Base-by-base conservation (phyloP, 164 flowering plant genomes). In the Berberis thunbergii region DNA sequence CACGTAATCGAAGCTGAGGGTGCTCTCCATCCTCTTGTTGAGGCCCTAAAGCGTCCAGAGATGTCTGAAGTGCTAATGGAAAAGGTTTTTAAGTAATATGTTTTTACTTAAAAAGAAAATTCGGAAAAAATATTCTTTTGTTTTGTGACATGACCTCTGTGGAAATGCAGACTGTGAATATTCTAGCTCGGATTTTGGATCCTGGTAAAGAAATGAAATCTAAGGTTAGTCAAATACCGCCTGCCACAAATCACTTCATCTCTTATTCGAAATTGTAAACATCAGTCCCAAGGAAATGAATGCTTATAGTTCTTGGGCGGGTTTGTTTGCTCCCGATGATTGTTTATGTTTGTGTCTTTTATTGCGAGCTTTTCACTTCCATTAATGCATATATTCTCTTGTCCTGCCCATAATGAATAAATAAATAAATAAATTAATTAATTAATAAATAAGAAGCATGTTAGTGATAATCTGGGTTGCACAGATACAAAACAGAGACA, bases 121-220 rank as follows among this genome's bases (percentile, higher is more conserved):
- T 13, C 11, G 50, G 58, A 39, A 9, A 40, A 54, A 54, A n/a
- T 1, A 26, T 54, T 12, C 59, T 65, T 43, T 69, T 7, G 46
- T 67, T 48, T 26, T 26, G 26, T 26, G 26, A 26, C 26, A 9
- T 62, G 48, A n/a, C 38, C 12, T 64, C 61, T 43, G 48, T 46
- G 67, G 43, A 63, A 69, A 48, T 81, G 85, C 92, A 91, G 98
- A 74, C 76, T 61, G 57, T 92, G 74, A 75, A 78, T 74, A 74
- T 86, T 67, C 86, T 92, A 53, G 78, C 83, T 48, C 80, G 89
- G 70, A 74, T 92, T 61, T 78, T 86, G 63, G 88, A 89, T 62
- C 93, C 89, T 60, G 77, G 71, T 70, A 84, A 80, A 75, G 91
- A 81, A 69, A 75, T 84, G 80, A 81, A 72, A 75, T 78, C 78